Percentiles rank a stretch among this genome's conserved stretches.
phyloP scores from a whole-genome alignment of 2,329 filamentous ascomycete genomes.

The Harringtonia lauricola region DNA sequence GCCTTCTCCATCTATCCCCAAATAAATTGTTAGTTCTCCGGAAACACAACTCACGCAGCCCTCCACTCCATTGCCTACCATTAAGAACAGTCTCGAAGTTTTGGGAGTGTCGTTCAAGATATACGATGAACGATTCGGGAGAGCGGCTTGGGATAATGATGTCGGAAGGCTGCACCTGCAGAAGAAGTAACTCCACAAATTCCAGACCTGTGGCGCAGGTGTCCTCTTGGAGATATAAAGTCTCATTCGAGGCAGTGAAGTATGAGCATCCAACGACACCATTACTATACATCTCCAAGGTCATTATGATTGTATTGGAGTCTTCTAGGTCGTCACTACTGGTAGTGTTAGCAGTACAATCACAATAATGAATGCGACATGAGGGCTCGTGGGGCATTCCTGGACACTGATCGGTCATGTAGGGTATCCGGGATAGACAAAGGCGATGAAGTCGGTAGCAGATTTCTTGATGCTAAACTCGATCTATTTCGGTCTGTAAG shows the following conservation, averaged over 20 bases:
- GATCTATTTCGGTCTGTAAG: too few species aligned
- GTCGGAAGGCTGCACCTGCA: slow-evolving; percentile 42
- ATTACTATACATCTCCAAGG: slow-evolving; percentile 61
- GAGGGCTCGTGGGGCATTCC: background rate
- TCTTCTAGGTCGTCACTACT: slow-evolving; percentile 15
- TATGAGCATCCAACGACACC: slow-evolving; percentile 74
- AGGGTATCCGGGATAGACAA: too few species aligned
- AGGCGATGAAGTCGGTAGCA: too few species aligned
- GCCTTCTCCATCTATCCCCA: background rate
- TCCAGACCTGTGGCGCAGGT: slow-evolving; percentile 58
- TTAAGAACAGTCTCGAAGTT: background rate
- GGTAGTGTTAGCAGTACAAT: too few species aligned
- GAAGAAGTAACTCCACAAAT: slow-evolving; percentile 49
- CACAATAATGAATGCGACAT: too few species aligned
- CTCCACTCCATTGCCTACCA: too few species aligned
- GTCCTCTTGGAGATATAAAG: slow-evolving; percentile 68
- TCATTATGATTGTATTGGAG: slow-evolving; percentile 65
- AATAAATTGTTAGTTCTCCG: background rate
- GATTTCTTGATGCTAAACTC: too few species aligned
- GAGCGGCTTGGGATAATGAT: slow-evolving; percentile 40
- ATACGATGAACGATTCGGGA: slow-evolving; percentile 26
- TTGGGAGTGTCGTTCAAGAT: slow-evolving; percentile 14
- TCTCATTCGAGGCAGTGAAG: slow-evolving; percentile 60
- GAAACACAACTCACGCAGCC: background rate
- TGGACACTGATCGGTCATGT: too few species aligned